A percentile compares a stretch with the other conserved stretches of the same genome.
These are phyloP conservation scores for Vinca major DNA, from an alignment of 305 asterid species.

Conservation along the genomic window DNA sequence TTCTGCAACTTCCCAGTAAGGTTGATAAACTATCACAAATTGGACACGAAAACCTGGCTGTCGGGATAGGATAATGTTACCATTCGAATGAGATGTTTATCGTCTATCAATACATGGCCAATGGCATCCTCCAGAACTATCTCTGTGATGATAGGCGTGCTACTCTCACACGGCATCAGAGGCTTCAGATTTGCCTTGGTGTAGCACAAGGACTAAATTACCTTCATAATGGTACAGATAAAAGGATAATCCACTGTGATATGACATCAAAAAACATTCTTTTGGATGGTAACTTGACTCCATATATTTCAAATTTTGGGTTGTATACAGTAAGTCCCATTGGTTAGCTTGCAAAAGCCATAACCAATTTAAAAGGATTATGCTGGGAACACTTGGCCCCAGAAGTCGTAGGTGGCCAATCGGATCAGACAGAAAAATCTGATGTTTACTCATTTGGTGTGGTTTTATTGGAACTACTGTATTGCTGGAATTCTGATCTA, in stretches of 20 bases:
- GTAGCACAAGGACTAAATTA: not conserved
- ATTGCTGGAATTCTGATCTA: too few species aligned
- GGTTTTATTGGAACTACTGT: too few species aligned
- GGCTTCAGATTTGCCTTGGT: not conserved
- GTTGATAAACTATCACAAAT: not conserved
- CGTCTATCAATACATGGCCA: not conserved
- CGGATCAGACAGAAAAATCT: not conserved
- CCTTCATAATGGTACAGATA: not conserved
- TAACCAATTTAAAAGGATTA: not conserved
- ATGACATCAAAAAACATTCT: not conserved
- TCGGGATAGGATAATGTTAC: constrained; percentile 24
- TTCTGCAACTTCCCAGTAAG: not conserved
- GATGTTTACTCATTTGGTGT: not conserved
- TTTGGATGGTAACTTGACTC: not conserved
- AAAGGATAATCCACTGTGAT: not conserved
- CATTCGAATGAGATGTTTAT: constrained; percentile 14
- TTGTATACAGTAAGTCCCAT: not conserved
- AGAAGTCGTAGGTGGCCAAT: not conserved
- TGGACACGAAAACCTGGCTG: constrained; percentile 4
- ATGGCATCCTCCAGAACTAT: not conserved
- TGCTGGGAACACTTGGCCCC: not conserved
- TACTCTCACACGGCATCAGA: not conserved
- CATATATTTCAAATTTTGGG: not conserved
- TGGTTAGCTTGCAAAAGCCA: not conserved
- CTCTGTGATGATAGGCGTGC: not conserved